Conservation (phyloP, 1,284 basidiomycete genomes). For the Heterobasidion parviporum region DNA sequence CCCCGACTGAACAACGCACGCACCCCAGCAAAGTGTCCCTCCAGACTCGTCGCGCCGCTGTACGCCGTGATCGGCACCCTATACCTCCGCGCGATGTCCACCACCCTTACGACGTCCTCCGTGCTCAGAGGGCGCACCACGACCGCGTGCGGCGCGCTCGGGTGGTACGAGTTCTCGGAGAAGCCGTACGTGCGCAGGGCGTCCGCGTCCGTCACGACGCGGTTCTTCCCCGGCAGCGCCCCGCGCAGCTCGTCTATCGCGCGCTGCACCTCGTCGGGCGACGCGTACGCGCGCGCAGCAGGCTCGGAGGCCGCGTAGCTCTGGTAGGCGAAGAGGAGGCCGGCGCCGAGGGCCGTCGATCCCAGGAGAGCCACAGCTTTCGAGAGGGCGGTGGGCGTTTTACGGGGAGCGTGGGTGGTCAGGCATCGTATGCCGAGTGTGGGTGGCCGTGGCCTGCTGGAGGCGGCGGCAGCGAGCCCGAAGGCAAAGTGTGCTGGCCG, state of each 20-base stretch:
- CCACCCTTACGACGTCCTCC: constrained; percentile 1
- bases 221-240: background rate
- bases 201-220: constrained; percentile 1
- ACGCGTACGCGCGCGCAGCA: background rate
- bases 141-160: constrained; percentile 1
- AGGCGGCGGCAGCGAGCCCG: too few species aligned
- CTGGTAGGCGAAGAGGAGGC: too few species aligned
- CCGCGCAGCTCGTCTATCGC: background rate
- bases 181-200: constrained; percentile 1
- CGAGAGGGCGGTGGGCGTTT: too few species aligned
- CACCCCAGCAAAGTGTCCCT: constrained; percentile 3
- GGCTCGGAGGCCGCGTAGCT: too few species aligned
- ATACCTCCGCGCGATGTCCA: constrained; percentile 1
- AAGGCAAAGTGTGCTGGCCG: too few species aligned
- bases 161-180: constrained; percentile 5
- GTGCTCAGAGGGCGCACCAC: background rate
- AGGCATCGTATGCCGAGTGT: too few species aligned
- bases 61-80: constrained; percentile 2
- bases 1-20: background rate
- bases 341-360: too few species aligned
- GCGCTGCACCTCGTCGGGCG: background rate
- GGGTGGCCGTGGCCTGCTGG: too few species aligned
- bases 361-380: too few species aligned
- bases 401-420: too few species aligned
- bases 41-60: constrained; percentile 5